Evolutionary conservation across 1,284 basidiomycete genomes (phyloP), one percentile per base, ranked within the genome.

Genomic region (Microbotryum saponariae): DNA sequence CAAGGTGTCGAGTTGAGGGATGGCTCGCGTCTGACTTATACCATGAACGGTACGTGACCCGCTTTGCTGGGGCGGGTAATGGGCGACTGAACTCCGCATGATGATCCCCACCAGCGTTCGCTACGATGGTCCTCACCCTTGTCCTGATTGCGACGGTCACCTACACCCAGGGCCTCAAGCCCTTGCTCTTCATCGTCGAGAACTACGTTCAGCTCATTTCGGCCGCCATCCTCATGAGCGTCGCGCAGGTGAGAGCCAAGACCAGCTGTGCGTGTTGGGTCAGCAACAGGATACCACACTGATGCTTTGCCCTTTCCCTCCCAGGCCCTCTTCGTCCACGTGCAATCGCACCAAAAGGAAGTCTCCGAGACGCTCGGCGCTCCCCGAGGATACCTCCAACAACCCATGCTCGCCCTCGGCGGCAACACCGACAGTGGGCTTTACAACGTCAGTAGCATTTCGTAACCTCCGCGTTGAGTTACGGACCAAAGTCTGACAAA

Each of bases 201-300:
- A 89, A 91, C 78, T 98, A 88, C 86, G 78, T 91, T 48, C 91
- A 91, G 51, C 84, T 98, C 59, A 76, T 89, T 58, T 91, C 92
- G 4, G 91, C 91, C 0, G 82, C 91, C 3, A 72, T 96, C 37
- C 71, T 85, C 71, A 93, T 92, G 85, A 82, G 90, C 3, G 69
- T 88, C 45, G 70, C 82, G 27, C 91, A 94, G 76, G 70, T 70
- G 25, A 25, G 69, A 63, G 8, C 2, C 5, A 37, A 3, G 7
- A 10, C 37, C 37, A 37, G 37, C 10, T 37, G 9, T 6, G 9
- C 12, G 37, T 37, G 6, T 37, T 16, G 2, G 37, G 2, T 37
- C 37, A 37, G 37, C 2, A 37, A 37, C 12, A 16, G 37, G 1
- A 37, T 37, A 37, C 12, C 37, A 9, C 14, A 37, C 14, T 37